These are phyloP conservation scores for Hemisphaericaspora nanyangensis DNA, from an alignment of 805 yeast genomes.

Conservation along the genomic window DNA sequence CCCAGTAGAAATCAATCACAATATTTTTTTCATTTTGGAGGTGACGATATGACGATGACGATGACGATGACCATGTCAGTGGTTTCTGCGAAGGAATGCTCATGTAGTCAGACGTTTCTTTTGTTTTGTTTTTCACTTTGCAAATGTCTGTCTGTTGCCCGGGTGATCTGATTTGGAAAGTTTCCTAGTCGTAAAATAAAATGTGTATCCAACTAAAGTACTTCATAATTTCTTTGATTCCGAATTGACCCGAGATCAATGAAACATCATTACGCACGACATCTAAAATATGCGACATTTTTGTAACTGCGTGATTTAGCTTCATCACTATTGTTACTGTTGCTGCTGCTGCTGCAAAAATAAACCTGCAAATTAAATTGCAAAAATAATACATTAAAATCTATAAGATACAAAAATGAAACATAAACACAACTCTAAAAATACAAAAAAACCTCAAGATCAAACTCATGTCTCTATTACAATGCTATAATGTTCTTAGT, in stretches of 20 bases:
- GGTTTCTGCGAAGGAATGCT: no score
- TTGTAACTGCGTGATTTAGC: no score
- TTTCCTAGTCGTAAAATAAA: neutral
- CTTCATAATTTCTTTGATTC: no score
- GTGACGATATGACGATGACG: no score
- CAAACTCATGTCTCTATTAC: neutral
- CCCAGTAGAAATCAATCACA: no score
- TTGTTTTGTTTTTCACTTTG: no score
- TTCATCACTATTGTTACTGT: no score
- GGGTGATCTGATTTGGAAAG: neutral
- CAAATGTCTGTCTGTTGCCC: neutral
- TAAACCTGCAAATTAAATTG: neutral
- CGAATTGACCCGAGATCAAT: neutral
- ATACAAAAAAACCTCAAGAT: conserved; percentile 1
- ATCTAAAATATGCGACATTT: neutral
- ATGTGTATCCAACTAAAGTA: neutral
- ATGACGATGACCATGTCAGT: no score
- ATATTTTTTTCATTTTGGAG: no score
- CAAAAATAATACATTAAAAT: neutral
- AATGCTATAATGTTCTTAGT: neutral
- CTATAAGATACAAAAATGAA: neutral
- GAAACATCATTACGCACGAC: neutral
- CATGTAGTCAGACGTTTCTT: no score
- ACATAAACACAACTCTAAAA: no score
- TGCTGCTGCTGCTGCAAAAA: neutral